These are phyloP conservation scores for Triticum monococcum DNA, from an alignment of 176 grass and related monocot genomes.

Conservation along the genomic window DNA sequence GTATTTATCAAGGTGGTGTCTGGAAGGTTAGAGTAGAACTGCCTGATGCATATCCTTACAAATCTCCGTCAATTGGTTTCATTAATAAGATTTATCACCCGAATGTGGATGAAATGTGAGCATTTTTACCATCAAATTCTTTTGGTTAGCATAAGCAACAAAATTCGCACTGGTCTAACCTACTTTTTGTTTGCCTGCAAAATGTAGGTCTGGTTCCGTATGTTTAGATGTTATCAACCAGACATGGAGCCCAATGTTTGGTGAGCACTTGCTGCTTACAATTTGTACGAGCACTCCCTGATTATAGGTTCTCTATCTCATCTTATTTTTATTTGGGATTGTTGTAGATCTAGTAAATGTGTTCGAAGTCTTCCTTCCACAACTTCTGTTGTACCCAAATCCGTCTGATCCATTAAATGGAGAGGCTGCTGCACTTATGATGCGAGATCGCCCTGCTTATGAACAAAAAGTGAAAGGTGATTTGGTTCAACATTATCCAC, in stretches of 20 bases:
- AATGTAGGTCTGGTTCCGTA: constrained; percentile 93
- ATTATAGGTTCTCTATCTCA: background rate
- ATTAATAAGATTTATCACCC: constrained; percentile 98
- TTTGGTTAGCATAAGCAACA: background rate
- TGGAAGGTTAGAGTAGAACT: constrained; percentile 98
- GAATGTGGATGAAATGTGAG: constrained; percentile 98
- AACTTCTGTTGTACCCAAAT: constrained; percentile 91
- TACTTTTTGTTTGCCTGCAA: background rate
- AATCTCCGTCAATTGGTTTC: constrained; percentile 91
- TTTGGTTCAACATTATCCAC: background rate
- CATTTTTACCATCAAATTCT: background rate
- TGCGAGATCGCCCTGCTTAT: constrained; percentile 87
- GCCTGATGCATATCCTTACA: constrained; percentile 94
- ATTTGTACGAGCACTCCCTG: background rate
- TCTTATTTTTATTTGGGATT: background rate
- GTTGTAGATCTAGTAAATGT: constrained; percentile 92
- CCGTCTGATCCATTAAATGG: constrained; percentile 97
- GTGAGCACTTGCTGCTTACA: constrained; percentile 36
- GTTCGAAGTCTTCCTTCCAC: constrained; percentile 93
- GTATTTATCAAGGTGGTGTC: constrained; percentile 97
- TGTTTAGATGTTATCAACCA: constrained; percentile 99
- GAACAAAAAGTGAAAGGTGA: constrained; percentile 99
- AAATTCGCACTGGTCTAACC: background rate
- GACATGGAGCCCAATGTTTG: constrained; percentile 99
- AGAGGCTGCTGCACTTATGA: constrained; percentile 95